These are phyloP conservation scores for Lecanosticta acicola DNA, from an alignment of 2,329 filamentous ascomycete species.

Conservation along the genomic window DNA sequence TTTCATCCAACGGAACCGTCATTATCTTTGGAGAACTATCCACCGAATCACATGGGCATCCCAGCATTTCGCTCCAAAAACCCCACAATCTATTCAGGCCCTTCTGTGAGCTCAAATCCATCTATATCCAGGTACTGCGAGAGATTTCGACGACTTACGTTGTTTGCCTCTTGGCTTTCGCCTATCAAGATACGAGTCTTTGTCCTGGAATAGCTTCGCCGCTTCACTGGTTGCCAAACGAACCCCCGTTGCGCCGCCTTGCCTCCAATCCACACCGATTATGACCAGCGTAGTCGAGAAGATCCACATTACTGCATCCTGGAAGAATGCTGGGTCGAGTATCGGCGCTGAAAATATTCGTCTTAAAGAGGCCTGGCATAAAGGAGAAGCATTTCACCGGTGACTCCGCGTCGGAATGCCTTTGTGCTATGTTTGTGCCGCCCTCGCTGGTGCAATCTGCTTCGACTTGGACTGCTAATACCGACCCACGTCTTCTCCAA, in stretches of 20 bases:
- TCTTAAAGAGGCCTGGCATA: constrained; percentile 4
- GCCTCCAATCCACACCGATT: constrained; percentile 2
- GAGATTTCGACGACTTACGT: no score
- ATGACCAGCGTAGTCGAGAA: constrained; percentile 1
- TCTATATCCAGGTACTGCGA: no score
- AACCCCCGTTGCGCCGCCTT: constrained; percentile 6
- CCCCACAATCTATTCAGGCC: no score
- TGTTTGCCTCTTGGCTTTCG: constrained; percentile 5
- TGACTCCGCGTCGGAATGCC: not conserved
- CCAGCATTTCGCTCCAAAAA: no score
- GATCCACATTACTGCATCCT: not conserved
- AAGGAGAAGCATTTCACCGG: constrained; percentile 2
- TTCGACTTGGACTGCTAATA: constrained; percentile 3
- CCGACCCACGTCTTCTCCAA: not conserved
- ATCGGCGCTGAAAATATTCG: constrained; percentile 1
- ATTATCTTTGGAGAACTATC: no score
- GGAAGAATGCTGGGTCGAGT: not conserved
- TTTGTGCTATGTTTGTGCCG: constrained; percentile 3
- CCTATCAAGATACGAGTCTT: constrained; percentile 5
- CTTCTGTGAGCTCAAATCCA: no score
- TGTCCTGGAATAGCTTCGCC: not conserved
- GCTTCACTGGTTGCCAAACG: constrained; percentile 7
- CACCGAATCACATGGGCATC: no score
- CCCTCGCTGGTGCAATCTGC: constrained; percentile 4
- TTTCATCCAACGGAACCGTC: no score